phyloP scores from a whole-genome alignment of 2,329 filamentous ascomycete genomes.

The Tolypocladium cylindrosporum region DNA sequence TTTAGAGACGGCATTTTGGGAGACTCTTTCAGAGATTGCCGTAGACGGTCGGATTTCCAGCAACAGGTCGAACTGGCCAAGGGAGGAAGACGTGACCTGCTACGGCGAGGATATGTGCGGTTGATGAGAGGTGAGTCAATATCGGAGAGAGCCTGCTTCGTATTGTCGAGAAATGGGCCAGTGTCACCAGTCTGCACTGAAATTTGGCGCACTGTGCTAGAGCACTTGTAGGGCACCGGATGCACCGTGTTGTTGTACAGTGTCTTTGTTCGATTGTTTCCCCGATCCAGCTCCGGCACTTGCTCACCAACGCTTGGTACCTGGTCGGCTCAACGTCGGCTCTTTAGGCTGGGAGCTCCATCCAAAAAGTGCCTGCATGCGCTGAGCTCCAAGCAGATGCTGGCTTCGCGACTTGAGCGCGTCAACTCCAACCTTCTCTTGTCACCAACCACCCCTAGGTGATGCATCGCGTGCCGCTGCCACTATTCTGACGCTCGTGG shows the following conservation, averaged over 20 bases:
- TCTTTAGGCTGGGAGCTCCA: constrained; percentile 10
- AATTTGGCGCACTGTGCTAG: background rate
- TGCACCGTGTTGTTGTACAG: background rate
- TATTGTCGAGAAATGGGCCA: background rate
- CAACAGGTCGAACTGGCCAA: background rate
- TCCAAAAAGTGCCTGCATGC: constrained; percentile 15
- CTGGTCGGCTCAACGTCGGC: constrained; percentile 16
- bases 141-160: background rate
- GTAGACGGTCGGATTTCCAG: background rate
- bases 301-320: background rate
- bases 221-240: background rate
- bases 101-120: constrained; percentile 2
- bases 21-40: background rate
- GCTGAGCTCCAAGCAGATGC: constrained; percentile 1
- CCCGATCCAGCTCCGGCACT: constrained; percentile 13
- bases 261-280: background rate
- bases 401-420: constrained; percentile 18
- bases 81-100: background rate
- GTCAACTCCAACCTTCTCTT: constrained; percentile 19
- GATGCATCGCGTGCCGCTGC: constrained; percentile 28
- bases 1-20: constrained; percentile 37
- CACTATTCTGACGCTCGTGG: constrained; percentile 39
- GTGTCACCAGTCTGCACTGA: background rate
- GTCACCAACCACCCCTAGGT: constrained; percentile 16
- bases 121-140: constrained; percentile 6